phyloP scores from a whole-genome alignment of 345 rosid genomes.

The Leavenworthia alabamica region DNA sequence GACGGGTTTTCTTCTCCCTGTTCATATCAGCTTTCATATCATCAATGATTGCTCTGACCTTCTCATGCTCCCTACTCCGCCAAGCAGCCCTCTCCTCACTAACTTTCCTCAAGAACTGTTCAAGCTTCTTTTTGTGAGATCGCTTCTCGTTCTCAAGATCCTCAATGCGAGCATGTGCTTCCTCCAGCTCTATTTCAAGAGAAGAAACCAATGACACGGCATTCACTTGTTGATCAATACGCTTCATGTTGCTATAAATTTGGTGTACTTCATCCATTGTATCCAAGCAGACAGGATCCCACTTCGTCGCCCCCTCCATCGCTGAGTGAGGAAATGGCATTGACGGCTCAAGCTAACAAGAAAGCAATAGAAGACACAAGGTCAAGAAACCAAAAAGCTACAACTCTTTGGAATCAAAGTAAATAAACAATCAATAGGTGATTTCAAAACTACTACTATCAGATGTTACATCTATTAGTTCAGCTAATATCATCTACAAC shows the following conservation, averaged over 20 bases:
- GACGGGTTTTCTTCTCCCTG: constrained; percentile 70
- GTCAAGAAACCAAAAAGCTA: neutral
- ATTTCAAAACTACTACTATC: neutral
- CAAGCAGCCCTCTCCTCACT: constrained; percentile 82
- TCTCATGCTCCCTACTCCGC: constrained; percentile 87
- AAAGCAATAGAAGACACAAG: neutral
- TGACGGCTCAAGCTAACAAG: constrained; percentile 56
- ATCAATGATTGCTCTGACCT: constrained; percentile 67
- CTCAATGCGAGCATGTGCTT: constrained; percentile 52
- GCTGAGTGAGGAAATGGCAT: constrained; percentile 63
- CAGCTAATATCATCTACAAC: neutral
- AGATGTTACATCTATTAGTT: neutral
- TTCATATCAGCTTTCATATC: constrained; percentile 64
- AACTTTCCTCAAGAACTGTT: constrained; percentile 81
- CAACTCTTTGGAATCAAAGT: neutral
- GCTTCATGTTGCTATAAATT: constrained; percentile 47
- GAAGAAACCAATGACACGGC: constrained; percentile 60
- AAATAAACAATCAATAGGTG: neutral
- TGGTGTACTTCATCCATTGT: constrained; percentile 51
- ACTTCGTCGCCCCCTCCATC: constrained; percentile 90
- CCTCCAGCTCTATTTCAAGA: constrained; percentile 69
- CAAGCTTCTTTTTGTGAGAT: constrained; percentile 74
- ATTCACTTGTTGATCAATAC: constrained; percentile 54
- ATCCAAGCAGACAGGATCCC: constrained; percentile 68
- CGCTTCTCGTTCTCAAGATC: constrained; percentile 75